A percentile compares a stretch with the other conserved stretches of the same genome.
These are phyloP conservation scores for Zizania palustris DNA, from an alignment of 202 grass and related monocot species.

Conservation along the genomic window DNA sequence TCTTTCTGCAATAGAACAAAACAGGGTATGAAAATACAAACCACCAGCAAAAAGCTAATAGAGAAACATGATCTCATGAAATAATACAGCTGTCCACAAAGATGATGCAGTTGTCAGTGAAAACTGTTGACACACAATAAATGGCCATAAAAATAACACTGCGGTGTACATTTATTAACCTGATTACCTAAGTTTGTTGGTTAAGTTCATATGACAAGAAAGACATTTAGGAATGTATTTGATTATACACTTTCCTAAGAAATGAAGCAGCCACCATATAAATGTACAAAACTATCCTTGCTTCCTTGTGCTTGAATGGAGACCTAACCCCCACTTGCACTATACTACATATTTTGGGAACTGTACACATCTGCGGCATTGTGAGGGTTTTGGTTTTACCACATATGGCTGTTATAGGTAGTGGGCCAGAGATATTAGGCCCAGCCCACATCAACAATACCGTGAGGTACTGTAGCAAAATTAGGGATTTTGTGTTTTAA, in stretches of 20 bases:
- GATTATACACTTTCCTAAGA: neutral
- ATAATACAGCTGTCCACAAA: neutral
- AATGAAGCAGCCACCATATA: neutral
- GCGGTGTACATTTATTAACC: neutral
- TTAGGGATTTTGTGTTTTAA: too few species aligned
- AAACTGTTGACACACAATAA: neutral
- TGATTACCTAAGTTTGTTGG: neutral
- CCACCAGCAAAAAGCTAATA: constrained; percentile 2
- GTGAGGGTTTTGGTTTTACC: neutral
- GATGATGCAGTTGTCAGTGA: neutral
- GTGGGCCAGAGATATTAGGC: too few species aligned
- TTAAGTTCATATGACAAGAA: neutral
- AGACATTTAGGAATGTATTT: neutral
- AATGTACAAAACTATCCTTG: neutral
- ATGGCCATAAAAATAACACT: neutral
- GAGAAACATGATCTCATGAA: neutral
- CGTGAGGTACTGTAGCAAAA: too few species aligned
- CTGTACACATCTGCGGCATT: neutral
- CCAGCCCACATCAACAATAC: too few species aligned
- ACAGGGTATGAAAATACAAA: constrained; percentile 32
- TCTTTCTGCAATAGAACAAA: constrained; percentile 50
- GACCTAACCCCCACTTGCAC: neutral
- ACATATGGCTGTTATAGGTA: too few species aligned
- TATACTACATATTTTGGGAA: neutral
- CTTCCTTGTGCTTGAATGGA: neutral